Percentiles rank a stretch among this genome's conserved stretches.
These are phyloP conservation scores for Starmera dryadoides DNA, from an alignment of 805 yeast genomes.

Conservation along the genomic window DNA sequence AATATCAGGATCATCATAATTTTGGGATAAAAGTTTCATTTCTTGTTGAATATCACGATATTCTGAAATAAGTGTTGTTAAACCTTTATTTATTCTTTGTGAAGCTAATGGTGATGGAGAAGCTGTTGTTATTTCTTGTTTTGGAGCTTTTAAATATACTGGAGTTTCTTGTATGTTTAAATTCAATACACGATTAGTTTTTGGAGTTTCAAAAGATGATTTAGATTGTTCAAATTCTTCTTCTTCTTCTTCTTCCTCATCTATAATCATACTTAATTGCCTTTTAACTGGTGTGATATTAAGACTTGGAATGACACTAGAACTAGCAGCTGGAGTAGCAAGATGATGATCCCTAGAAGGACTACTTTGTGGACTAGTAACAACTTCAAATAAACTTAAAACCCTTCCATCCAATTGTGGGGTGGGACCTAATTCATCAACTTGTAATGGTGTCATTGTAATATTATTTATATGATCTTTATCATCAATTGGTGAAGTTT, in stretches of 20 bases:
- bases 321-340: background rate
- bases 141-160: conserved; percentile 29
- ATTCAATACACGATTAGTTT: background rate
- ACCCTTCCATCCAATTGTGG: conserved; percentile 81
- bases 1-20: conserved; percentile 7
- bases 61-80: conserved; percentile 43
- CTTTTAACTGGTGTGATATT: background rate
- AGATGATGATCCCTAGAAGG: conserved; percentile 9
- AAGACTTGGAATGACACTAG: background rate
- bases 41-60: conserved; percentile 28
- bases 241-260: background rate
- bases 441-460: conserved; percentile 2
- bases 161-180: conserved; percentile 29
- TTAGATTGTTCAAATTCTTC: background rate
- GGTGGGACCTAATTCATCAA: conserved; percentile 67
- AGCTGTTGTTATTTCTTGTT: conserved; percentile 3
- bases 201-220: conserved; percentile 13
- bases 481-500: conserved; percentile 13
- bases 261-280: background rate
- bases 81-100: conserved; percentile 21
- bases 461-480: conserved; percentile 3
- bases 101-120: conserved; percentile 24
- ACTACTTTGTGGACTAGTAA: conserved; percentile 10
- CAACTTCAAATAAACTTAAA: conserved; percentile 56
- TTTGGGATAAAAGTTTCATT: background rate